Evolutionary conservation across 225 moss, liverwort and hornwort genomes (phyloP).

Genomic region (Anthoceros angustus): DNA sequence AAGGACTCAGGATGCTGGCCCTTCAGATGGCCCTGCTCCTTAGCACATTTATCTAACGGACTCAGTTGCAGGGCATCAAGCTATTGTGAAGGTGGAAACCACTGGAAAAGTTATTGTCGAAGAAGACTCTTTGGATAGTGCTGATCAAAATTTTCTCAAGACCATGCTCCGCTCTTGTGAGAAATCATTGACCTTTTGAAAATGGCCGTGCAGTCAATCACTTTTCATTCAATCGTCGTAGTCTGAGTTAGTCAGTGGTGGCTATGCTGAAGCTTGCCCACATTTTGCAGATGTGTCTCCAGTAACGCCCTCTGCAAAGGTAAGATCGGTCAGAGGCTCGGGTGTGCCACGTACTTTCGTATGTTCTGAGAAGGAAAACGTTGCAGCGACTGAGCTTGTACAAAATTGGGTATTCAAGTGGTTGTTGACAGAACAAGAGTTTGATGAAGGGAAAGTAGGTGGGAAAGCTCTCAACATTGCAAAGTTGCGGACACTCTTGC

Average conservation of each 20-base stretch:
- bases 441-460: constrained; percentile 12
- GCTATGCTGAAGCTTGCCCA: neutral
- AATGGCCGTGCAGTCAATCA: neutral
- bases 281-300: too few relatives aligned
- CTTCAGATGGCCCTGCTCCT: neutral
- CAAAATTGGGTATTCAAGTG: constrained; percentile 5
- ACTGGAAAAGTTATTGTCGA: constrained; percentile 8
- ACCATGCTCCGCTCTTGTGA: neutral
- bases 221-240: neutral
- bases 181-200: neutral
- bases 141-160: neutral
- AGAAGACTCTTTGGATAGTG: neutral
- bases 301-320: too few relatives aligned
- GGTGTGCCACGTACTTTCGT: neutral
- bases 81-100: constrained; percentile 9
- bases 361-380: neutral
- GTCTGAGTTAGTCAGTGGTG: neutral
- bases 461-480: constrained; percentile 14
- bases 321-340: too few relatives aligned
- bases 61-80: constrained; percentile 12
- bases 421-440: constrained; percentile 12
- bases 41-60: neutral
- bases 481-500: constrained; percentile 14
- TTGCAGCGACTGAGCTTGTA: neutral
- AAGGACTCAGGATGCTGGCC: neutral